These are phyloP conservation scores for Leptographium galeiforme DNA, from an alignment of 2,329 filamentous ascomycete species.

Conservation along the genomic window DNA sequence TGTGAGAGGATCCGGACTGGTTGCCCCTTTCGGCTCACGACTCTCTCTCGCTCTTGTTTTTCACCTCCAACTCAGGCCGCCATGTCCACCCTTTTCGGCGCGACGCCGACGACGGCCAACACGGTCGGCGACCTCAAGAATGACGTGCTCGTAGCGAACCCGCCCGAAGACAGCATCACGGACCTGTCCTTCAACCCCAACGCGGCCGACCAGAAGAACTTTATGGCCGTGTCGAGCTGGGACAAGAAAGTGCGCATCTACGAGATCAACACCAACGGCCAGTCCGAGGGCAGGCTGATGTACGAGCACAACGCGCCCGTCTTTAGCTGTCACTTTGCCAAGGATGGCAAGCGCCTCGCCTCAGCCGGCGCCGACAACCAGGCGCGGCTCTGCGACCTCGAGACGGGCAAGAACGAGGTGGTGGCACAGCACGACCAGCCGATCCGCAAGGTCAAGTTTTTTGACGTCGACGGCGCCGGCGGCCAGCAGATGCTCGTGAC, in stretches of 20 bases:
- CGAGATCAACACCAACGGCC: slow-evolving; percentile 61
- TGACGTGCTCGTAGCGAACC: slow-evolving; percentile 65
- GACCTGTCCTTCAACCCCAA: slow-evolving; percentile 59
- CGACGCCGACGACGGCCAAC: slow-evolving; percentile 42
- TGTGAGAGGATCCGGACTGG: not conserved
- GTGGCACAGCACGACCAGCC: slow-evolving; percentile 77
- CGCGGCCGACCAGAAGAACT: slow-evolving; percentile 45
- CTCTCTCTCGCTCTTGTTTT: not conserved
- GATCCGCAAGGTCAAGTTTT: slow-evolving; percentile 66
- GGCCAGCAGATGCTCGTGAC: slow-evolving; percentile 76
- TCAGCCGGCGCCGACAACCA: slow-evolving; percentile 86
- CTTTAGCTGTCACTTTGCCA: slow-evolving; percentile 75
- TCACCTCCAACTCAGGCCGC: slow-evolving; percentile 10
- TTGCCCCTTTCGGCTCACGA: not conserved
- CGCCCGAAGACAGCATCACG: slow-evolving; percentile 81
- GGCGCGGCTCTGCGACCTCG: slow-evolving; percentile 76
- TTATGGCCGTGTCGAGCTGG: slow-evolving; percentile 86
- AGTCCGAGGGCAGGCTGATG: slow-evolving; percentile 70
- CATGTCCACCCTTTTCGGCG: slow-evolving; percentile 54
- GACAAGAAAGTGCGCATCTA: slow-evolving; percentile 98
- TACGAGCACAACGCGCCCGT: slow-evolving; percentile 82
- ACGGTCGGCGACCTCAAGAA: slow-evolving; percentile 84
- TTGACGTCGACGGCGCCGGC: slow-evolving; percentile 55
- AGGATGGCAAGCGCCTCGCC: slow-evolving; percentile 85
- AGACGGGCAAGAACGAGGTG: slow-evolving; percentile 50